Evolutionary conservation across 257 asterid genomes (phyloP).

Genomic region (Solanum appendiculatum): DNA sequence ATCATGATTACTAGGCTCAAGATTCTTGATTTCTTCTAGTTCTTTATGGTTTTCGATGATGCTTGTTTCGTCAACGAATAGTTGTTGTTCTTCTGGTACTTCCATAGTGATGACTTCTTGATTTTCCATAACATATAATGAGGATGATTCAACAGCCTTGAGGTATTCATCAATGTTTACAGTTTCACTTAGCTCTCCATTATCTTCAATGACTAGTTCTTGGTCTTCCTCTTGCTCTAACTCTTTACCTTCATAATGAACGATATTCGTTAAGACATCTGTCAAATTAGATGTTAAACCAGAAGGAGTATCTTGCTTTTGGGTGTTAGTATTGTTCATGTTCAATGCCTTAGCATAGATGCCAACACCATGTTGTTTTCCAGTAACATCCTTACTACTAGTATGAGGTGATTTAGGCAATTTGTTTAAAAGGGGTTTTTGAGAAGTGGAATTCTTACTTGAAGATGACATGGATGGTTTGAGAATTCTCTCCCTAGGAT

Average conservation of each 20-base stretch:
- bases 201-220: background rate
- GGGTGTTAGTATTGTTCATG: background rate
- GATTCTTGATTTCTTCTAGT: background rate
- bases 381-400: constrained; percentile 16
- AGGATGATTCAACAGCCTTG: constrained; percentile 6
- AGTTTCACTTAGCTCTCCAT: constrained; percentile 7
- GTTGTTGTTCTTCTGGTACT: constrained; percentile 12
- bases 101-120: constrained; percentile 6
- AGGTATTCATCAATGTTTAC: constrained; percentile 3
- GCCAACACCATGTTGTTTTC: constrained; percentile 5
- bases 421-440: constrained; percentile 15
- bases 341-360: constrained; percentile 17
- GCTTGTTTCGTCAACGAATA: constrained; percentile 8
- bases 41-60: background rate
- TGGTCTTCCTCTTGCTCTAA: constrained; percentile 19
- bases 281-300: background rate
- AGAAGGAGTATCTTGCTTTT: constrained; percentile 2
- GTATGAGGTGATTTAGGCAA: constrained; percentile 3
- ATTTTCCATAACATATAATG: constrained; percentile 1
- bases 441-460: constrained; percentile 2
- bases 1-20: background rate
- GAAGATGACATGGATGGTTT: constrained; percentile 28
- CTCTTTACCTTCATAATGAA: constrained; percentile 10
- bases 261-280: background rate
- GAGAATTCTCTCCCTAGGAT: constrained; percentile 9